Conservation (phyloP, 2,329 filamentous ascomycete genomes). For the Fusarium agapanthi region DNA sequence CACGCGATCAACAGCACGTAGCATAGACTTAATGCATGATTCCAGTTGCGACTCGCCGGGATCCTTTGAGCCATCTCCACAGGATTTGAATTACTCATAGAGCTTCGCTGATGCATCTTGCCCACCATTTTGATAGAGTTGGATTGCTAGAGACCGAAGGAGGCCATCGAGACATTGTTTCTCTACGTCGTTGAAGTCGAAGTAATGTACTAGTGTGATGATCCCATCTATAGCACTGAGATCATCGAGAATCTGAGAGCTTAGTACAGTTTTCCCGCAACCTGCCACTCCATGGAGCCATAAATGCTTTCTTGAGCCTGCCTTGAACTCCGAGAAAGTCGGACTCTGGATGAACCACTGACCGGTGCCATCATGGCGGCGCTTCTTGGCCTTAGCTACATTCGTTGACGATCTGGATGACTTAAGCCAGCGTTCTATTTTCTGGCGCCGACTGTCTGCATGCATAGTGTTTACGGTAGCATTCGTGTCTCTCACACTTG, state of each 20-base stretch:
- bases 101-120: background rate
- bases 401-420: slow-evolving; percentile 20
- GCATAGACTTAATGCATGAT: background rate
- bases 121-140: background rate
- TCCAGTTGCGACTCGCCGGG: accelerated
- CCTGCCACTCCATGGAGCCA: slow-evolving; percentile 22
- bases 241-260: slow-evolving; percentile 22
- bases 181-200: slow-evolving; percentile 29
- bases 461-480: background rate
- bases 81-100: background rate
- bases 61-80: background rate
- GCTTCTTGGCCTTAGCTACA: slow-evolving; percentile 2
- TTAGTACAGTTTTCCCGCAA: slow-evolving; percentile 34
- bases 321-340: background rate
- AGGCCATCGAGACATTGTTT: slow-evolving; percentile 31
- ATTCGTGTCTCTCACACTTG: background rate
- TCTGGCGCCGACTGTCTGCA: accelerated
- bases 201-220: slow-evolving; percentile 24
- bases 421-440: slow-evolving; percentile 21
- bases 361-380: slow-evolving; percentile 12
- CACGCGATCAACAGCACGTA: accelerated
- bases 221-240: background rate
- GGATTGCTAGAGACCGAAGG: slow-evolving; percentile 18
- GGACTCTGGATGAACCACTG: accelerated
- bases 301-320: background rate